Base-by-base conservation (phyloP, 1,139 yeast genomes). In the Debaryomyces psychrophilus region DNA sequence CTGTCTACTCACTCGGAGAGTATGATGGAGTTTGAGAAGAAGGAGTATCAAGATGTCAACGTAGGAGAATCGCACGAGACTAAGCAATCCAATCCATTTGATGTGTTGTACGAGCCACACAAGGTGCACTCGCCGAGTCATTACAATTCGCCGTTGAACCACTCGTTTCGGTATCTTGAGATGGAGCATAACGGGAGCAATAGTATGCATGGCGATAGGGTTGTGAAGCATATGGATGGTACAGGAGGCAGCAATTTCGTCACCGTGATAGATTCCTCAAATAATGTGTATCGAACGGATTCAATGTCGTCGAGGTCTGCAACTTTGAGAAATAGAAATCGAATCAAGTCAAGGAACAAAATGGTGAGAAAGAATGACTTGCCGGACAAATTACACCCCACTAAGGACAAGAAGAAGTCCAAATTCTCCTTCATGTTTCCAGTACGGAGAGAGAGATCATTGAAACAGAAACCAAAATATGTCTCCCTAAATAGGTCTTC, bases 261-360 rank as follows among this genome's bases (percentile, higher is more conserved):
- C 17, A 71, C 77, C 0, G 49, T 67, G 17, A 59, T 71, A 1
- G 71, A 66, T 31, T 60, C 61, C 27, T 48, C 45, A 9, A 33
- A 45, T 34, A 25, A 45, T 44, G 14, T 52, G 45, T 54, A 56
- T 15, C 50, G 75, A 41, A 47, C 68, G 0, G 68, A 68, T 1
- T 69, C 76, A 1, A 51, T 70, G 0, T 51, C 68, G 1, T 71
- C 77, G 2, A 52, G 59, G 17, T 50, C 57, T 18, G 75, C 75
- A 1, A 60, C 74, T 0, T 37, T 71, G 3, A 51, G 73, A 39
- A 64, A 66, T 46, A 54, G 75, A 39, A 63, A 67, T 44, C 56
- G 55, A 22, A 65, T 72, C 6, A 59, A 62, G 28, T 55, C 55
- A 25, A 55, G 78, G 43, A 69, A 66, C 49, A 65, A 55, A 44